Percentiles rank a stretch among this genome's conserved stretches.
Evolutionary conservation across 495 filamentous ascomycete genomes (phyloP).

Genomic region (Aspergillus bridgeri): DNA sequence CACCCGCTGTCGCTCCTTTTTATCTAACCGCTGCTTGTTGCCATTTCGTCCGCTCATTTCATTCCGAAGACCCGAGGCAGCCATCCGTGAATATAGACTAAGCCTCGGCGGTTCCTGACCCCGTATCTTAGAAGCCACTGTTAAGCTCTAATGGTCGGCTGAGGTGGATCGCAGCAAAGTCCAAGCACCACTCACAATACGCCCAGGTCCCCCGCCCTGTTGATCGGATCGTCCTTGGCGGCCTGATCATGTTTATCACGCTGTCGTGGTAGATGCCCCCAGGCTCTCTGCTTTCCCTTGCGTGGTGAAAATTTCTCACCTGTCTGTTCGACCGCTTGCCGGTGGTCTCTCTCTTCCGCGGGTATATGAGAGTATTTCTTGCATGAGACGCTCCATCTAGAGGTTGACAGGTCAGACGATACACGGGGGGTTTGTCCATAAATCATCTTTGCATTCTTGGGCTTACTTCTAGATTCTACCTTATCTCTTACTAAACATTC

Average conservation of each 20-base stretch:
- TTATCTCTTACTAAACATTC: slow-evolving; percentile 3
- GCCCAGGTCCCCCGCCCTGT: background rate
- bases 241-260: background rate
- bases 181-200: background rate
- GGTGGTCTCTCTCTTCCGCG: background rate
- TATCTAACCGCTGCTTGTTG: background rate
- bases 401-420: slow-evolving; percentile 23
- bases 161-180: slow-evolving; percentile 2
- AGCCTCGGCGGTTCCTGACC: background rate
- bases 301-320: slow-evolving; percentile 5
- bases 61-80: background rate
- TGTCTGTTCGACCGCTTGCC: background rate
- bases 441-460: slow-evolving; percentile 5
- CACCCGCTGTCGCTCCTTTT: background rate
- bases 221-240: slow-evolving; percentile 3
- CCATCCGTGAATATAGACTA: background rate
- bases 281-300: slow-evolving; percentile 5
- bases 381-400: slow-evolving; percentile 7
- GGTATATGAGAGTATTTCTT: slow-evolving; percentile 9
- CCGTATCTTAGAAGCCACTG: background rate
- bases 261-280: background rate
- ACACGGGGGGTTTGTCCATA: slow-evolving; percentile 5
- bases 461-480: slow-evolving; percentile 13
- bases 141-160: background rate
- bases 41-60: too few species aligned